Percentiles rank a stretch among this genome's conserved stretches.
Evolutionary conservation across 495 filamentous ascomycete species (phyloP).

Genomic region (Terfezia claveryi): DNA sequence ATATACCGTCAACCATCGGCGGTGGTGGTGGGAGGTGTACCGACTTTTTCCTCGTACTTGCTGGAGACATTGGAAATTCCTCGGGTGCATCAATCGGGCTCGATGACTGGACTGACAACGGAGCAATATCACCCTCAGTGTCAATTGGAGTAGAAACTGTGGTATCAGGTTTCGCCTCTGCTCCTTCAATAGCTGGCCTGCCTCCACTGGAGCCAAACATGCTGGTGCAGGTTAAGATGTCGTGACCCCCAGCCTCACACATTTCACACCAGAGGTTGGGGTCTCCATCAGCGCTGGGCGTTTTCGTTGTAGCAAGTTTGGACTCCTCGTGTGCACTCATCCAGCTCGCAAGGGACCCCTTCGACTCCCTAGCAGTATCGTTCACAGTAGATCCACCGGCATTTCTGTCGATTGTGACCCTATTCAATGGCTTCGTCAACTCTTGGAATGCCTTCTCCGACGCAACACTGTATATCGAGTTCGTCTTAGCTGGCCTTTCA

Average conservation of each 20-base stretch:
- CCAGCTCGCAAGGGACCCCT: not conserved
- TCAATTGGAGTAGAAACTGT: slow-evolving; percentile 1
- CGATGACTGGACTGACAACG: not conserved
- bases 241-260: slow-evolving; percentile 80
- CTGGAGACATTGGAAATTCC: not conserved
- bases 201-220: slow-evolving; percentile 39
- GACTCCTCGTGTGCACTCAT: not conserved
- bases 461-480: not conserved
- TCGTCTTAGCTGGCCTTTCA: not conserved
- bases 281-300: slow-evolving; percentile 25
- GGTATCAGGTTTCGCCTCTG: slow-evolving; percentile 3
- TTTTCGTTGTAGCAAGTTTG: not conserved
- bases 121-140: not conserved
- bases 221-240: slow-evolving; percentile 79
- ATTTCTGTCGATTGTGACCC: not conserved
- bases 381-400: not conserved
- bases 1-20: slow-evolving; percentile 12
- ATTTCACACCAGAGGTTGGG: slow-evolving; percentile 82
- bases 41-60: slow-evolving; percentile 11
- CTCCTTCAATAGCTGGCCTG: slow-evolving; percentile 1
- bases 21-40: slow-evolving; percentile 11
- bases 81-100: not conserved
- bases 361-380: not conserved
- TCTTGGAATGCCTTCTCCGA: not conserved
- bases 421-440: not conserved